Evolutionary conservation across 495 filamentous ascomycete genomes (phyloP).

Genomic region (Pyronema omphalodes): DNA sequence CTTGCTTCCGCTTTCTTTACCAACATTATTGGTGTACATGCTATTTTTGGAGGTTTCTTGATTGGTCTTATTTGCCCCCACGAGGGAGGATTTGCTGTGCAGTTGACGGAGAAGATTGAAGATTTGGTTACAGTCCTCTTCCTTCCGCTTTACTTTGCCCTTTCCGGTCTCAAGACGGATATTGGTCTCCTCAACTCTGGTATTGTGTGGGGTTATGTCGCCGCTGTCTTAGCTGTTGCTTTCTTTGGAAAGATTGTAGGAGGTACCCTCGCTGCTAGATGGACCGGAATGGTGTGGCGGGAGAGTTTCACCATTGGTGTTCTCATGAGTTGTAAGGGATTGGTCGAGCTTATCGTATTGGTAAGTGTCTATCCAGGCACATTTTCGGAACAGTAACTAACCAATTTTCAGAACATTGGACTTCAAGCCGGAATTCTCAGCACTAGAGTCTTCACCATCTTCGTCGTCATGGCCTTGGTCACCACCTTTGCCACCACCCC

Average conservation of each 20-base stretch:
- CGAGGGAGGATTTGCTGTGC: constrained; percentile 85
- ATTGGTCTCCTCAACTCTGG: constrained; percentile 68
- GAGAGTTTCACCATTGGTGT: constrained; percentile 84
- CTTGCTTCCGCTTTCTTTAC: constrained; percentile 88
- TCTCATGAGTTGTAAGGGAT: constrained; percentile 93
- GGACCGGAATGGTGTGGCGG: constrained; percentile 71
- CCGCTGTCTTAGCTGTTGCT: constrained; percentile 66
- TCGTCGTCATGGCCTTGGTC: constrained; percentile 83
- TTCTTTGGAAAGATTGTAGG: constrained; percentile 75
- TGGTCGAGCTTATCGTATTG: constrained; percentile 88
- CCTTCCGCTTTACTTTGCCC: constrained; percentile 83
- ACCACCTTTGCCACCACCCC: constrained; percentile 88
- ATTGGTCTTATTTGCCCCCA: constrained; percentile 87
- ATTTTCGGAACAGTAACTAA: neutral
- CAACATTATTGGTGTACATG: constrained; percentile 76
- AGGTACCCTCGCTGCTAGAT: constrained; percentile 60
- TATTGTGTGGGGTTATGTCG: constrained; percentile 80
- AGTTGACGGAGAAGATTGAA: constrained; percentile 89
- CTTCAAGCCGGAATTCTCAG: constrained; percentile 81
- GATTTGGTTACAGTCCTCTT: constrained; percentile 81
- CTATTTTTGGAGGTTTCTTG: constrained; percentile 80
- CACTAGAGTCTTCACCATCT: constrained; percentile 81
- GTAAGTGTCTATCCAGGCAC: constrained; percentile 32
- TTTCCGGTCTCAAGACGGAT: constrained; percentile 80
- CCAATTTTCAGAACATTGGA: constrained; percentile 58